These are phyloP conservation scores for Glycine soja DNA, from an alignment of 306 rosid species.

Conservation along the genomic window DNA sequence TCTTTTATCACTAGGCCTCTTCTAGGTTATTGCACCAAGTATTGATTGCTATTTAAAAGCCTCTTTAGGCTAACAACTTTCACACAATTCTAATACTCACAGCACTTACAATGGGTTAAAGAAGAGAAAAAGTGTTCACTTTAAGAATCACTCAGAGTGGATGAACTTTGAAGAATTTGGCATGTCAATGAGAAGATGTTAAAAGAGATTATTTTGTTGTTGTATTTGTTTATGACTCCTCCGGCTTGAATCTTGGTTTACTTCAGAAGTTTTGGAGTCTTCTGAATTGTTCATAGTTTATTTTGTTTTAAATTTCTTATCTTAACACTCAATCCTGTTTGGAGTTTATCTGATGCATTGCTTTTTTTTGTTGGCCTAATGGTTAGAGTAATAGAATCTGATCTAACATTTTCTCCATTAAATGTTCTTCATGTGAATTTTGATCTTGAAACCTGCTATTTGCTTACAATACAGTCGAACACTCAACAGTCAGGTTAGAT, in stretches of 20 bases:
- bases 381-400: not conserved
- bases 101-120: not conserved
- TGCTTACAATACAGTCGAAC: not conserved
- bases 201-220: not conserved
- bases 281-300: not conserved
- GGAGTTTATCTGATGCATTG: not conserved
- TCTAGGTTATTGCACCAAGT: not conserved
- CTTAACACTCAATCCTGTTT: not conserved
- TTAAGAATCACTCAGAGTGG: not conserved
- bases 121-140: constrained; percentile 1
- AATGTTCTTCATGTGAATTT: not conserved
- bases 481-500: not conserved
- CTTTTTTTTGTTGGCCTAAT: not conserved
- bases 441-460: not conserved
- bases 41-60: not conserved
- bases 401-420: not conserved
- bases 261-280: not conserved
- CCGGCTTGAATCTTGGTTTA: not conserved
- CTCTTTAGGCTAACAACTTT: not conserved
- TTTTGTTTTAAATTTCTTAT: not conserved
- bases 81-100: not conserved
- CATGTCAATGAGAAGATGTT: not conserved
- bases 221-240: not conserved
- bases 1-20: not conserved
- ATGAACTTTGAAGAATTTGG: not conserved